These are phyloP conservation scores for Strigomonas oncopelti DNA, from an alignment of 208 protist genomes.

Conservation along the genomic window DNA sequence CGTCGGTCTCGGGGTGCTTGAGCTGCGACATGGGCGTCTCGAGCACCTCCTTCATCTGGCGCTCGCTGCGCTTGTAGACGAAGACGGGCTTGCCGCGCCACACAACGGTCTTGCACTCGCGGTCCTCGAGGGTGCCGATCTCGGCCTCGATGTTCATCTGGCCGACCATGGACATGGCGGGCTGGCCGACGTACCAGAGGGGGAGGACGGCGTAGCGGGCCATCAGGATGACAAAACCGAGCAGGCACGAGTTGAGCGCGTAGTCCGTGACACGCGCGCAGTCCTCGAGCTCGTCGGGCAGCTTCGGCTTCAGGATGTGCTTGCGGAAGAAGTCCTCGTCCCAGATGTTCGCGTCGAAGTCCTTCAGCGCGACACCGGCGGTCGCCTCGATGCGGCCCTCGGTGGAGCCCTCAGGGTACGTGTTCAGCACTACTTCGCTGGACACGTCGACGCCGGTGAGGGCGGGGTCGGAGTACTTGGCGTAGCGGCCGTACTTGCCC, in stretches of 20 bases:
- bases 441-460: constrained; percentile 73
- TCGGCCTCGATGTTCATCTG: constrained; percentile 98
- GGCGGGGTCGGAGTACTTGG: constrained; percentile 83
- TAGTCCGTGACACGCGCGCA: constrained; percentile 84
- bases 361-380: constrained; percentile 74
- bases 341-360: constrained; percentile 84
- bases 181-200: constrained; percentile 85
- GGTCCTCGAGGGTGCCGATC: constrained; percentile 88
- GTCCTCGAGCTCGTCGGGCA: constrained; percentile 75
- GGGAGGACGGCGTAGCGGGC: constrained; percentile 77
- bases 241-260: constrained; percentile 78
- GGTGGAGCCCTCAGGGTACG: constrained; percentile 74
- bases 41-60: constrained; percentile 90
- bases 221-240: constrained; percentile 83
- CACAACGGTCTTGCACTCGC: constrained; percentile 92
- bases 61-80: constrained; percentile 93
- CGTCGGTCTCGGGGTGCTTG: constrained; percentile 95
- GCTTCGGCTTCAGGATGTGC: constrained; percentile 89
- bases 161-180: constrained; percentile 90
- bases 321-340: constrained; percentile 91
- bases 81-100: constrained; percentile 99
- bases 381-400: constrained; percentile 83
- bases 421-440: constrained; percentile 88
- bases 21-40: constrained; percentile 82
- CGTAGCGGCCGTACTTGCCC: constrained; percentile 78